phyloP scores from a whole-genome alignment of 176 grass and related monocot species.

The Eleusine coracana region DNA sequence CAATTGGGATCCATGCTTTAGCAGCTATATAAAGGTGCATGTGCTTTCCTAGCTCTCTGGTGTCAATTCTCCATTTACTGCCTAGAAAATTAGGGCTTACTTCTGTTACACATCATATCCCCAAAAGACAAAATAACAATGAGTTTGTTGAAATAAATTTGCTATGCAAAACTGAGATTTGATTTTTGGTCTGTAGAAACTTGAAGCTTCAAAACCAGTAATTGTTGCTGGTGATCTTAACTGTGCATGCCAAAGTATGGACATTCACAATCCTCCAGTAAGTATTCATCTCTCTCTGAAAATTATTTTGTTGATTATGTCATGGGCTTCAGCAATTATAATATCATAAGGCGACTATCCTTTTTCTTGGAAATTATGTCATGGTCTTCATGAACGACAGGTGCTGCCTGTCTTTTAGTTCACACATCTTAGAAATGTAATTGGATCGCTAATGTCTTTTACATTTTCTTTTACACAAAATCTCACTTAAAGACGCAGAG shows the following conservation, averaged over 20 bases:
- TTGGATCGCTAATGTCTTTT: no score
- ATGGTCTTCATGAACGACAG: background rate
- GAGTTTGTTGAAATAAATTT: background rate
- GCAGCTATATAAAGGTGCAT: constrained; percentile 69
- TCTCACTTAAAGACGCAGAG: no score
- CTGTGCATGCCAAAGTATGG: constrained; percentile 71
- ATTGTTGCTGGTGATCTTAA: constrained; percentile 89
- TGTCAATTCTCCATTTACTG: constrained; percentile 20
- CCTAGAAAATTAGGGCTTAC: background rate
- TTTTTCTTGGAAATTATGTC: background rate
- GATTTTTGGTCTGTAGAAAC: constrained; percentile 58
- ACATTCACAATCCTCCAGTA: constrained; percentile 89
- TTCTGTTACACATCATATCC: background rate
- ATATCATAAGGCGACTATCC: background rate
- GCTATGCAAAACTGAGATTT: constrained; percentile 17
- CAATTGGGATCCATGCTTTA: constrained; percentile 72
- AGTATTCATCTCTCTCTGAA: constrained; percentile 9
- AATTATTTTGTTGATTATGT: background rate
- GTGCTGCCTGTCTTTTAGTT: background rate
- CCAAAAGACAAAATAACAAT: background rate
- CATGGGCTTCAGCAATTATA: constrained; percentile 1
- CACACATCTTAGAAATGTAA: background rate
- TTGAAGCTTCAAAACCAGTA: constrained; percentile 81
- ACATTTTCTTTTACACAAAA: no score
- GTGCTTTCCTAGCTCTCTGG: constrained; percentile 21